phyloP scores from a whole-genome alignment of 768 basidiomycete genomes.

The Pholiota conissans region DNA sequence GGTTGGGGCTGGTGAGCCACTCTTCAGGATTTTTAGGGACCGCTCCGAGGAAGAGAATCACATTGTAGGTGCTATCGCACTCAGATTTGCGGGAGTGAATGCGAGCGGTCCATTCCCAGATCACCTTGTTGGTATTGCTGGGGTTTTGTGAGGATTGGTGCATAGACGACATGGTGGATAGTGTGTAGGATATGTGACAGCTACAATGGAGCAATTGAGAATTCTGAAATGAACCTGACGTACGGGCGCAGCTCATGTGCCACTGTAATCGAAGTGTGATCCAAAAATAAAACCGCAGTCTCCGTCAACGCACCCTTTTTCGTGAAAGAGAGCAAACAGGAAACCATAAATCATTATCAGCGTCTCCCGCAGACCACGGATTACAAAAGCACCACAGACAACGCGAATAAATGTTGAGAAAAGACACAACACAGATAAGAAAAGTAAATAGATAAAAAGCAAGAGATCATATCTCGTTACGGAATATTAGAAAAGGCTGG shows the following conservation, averaged over 20 bases:
- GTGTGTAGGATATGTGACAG: background rate
- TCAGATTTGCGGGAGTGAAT: slow-evolving; percentile 42
- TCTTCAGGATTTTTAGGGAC: slow-evolving; percentile 35
- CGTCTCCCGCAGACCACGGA: too few relatives aligned
- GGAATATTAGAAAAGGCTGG: too few relatives aligned
- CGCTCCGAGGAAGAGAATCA: slow-evolving; percentile 46
- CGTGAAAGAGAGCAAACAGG: too few relatives aligned
- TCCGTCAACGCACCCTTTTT: too few relatives aligned
- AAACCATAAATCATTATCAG: too few relatives aligned
- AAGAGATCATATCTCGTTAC: too few relatives aligned
- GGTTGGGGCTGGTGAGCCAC: slow-evolving; percentile 33
- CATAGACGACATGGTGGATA: background rate
- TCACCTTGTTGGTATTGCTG: background rate
- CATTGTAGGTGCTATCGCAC: slow-evolving; percentile 38
- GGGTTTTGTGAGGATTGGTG: background rate
- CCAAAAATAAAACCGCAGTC: background rate
- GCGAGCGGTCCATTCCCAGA: slow-evolving; percentile 44
- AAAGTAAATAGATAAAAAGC: too few relatives aligned
- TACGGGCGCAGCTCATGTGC: background rate
- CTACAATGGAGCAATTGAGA: too few relatives aligned
- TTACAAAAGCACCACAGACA: too few relatives aligned
- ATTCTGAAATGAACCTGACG: background rate
- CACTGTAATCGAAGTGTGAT: background rate
- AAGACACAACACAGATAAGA: too few relatives aligned
- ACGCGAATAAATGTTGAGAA: too few relatives aligned